Base-by-base conservation (phyloP, 2,329 filamentous ascomycete species). In the Sclerotinia minor region DNA sequence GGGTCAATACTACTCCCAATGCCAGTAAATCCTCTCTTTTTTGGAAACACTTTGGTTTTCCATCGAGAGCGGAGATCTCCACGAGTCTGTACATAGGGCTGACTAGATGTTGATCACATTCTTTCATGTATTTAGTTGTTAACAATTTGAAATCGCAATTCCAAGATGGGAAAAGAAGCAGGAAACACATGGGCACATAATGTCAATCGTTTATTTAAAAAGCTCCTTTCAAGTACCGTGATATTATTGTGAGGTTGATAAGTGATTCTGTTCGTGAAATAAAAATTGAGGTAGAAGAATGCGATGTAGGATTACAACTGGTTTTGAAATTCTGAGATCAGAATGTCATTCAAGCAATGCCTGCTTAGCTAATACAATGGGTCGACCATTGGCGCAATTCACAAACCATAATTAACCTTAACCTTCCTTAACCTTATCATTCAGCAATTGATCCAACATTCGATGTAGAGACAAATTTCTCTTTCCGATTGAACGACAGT, bases 1-100 rank as follows among this genome's bases (percentile, higher is more conserved):
- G 59, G 74, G 73, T 59, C n/a, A 49, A 17, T 72, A 70, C 65
- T 73, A 71, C 69, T 71, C 52, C 17, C 71, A 72, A 67, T 71
- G 70, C 55, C 21, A 70, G 47, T 71, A 71, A 26, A 53, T 59
- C 35, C 8, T n/a, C 19, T 8, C 15, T 15, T 21, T 32, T 38
- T 38, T 45, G 9, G 21, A 17, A 50, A 32, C 41, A 21, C 3
- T 17, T 58, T 47, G 21, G 26, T 7, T 15, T 15, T 38, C 29
- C 17, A 21, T 15, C 29, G 5, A 44, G 55, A 11, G 11, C n/a
- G 4, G 21, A 15, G n/a, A 50, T 49, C 64, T 57, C 35, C 15
- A 35, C n/a, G 11, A 45, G 35, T 65, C 32, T 65, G 67, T 68
- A 68, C 54, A 68, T 68, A 68, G 24, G 50, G 19, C 58, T 35